Evolutionary conservation across 163 green algal genomes (phyloP).

Genomic region (Scenedesmus sp.): DNA sequence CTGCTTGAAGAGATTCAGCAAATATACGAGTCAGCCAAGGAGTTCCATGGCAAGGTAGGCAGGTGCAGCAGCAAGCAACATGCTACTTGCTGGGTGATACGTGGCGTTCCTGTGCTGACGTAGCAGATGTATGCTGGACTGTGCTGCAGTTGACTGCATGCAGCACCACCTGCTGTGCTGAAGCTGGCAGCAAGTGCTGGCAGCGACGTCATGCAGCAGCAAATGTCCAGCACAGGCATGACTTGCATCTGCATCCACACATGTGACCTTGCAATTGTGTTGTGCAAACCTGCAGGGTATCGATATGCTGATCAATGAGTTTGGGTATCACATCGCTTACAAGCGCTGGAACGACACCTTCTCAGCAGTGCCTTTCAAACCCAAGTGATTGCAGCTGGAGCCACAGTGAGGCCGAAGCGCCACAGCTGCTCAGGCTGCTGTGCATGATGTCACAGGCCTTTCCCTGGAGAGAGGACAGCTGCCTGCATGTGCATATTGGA

Average conservation of each 20-base stretch:
- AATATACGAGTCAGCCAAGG: conserved; percentile 73
- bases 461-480: too few species aligned
- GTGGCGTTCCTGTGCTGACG: neutral
- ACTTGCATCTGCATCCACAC: neutral
- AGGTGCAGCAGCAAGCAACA: neutral
- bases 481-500: too few species aligned
- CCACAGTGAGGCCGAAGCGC: neutral
- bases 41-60: conserved; percentile 72
- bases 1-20: conserved; percentile 69
- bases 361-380: conserved; percentile 55
- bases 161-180: neutral
- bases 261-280: neutral
- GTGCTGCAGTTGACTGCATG: neutral
- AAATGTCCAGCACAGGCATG: neutral
- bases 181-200: neutral
- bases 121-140: neutral
- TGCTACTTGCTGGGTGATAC: neutral
- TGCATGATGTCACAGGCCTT: too few species aligned
- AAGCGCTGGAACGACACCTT: conserved; percentile 72
- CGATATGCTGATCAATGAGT: conserved; percentile 71
- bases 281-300: conserved; percentile 50
- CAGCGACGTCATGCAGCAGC: neutral
- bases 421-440: too few species aligned
- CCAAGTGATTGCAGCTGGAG: conserved; percentile 35
- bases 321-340: conserved; percentile 75